Evolutionary conservation across 2,329 filamentous ascomycete genomes (phyloP), one percentile per base, ranked within the genome.

Genomic region (Aschersonia sp.): DNA sequence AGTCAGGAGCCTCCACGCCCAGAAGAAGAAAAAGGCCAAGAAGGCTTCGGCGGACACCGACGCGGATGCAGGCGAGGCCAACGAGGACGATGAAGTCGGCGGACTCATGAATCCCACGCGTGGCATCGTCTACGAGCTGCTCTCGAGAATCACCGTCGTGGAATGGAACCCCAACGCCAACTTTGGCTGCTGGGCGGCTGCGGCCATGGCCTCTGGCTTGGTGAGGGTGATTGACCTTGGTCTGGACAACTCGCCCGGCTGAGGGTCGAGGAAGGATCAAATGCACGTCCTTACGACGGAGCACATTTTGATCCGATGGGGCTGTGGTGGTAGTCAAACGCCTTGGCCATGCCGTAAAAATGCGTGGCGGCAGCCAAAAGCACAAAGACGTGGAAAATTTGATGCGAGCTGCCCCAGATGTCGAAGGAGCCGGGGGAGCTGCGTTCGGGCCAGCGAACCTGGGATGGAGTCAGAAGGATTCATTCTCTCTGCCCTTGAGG

Each of bases 381-480:
- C 31, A 98, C 89, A 53, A 92, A 75, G 40, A 94, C 70, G 68
- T 98, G 92, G 63, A 98, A 98, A 53, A 98, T 84, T 67, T 98
- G 92, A 65, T 98, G 92, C 22, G 87, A 95, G 60, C 82, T 88
- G 39, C 92, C 90, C 77, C 85, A 85, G 46, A 96, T 85, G 65
- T 98, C 92, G 59, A 90, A 96, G 6, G 64, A 70, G 1, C 87
- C 86, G 0, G 90, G 92, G 43, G 69, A 76, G 58, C 75, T 78
- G 50, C 87, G 75, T 68, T 98, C 92, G 0, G 92, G 92, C 65
- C 90, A 81, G 39, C 92, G 81, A 47, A 77, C 72, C 80, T 85
- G 39, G 8, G 35, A 37, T 12, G 35, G 8, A 12, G 35, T 37
- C 35, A 37, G 35, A 22, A 22, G 22, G 22, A 22, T 22, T 22